phyloP scores from a whole-genome alignment of 805 yeast genomes.

The Brettanomyces bruxellensis region DNA sequence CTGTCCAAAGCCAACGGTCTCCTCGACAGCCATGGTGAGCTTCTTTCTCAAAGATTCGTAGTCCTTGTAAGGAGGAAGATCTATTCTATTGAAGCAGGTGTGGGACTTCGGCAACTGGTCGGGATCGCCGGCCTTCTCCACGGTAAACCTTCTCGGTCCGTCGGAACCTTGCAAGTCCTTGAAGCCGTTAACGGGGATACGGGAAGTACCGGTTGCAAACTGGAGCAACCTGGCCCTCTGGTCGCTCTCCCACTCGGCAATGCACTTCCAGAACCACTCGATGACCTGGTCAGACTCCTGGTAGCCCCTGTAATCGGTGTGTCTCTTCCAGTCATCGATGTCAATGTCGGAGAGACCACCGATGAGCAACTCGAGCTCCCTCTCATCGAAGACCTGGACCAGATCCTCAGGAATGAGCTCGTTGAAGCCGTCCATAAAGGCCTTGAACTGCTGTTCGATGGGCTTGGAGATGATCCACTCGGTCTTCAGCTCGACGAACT shows the following conservation, averaged over 20 bases:
- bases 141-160: conserved; percentile 98
- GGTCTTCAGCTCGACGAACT: conserved; percentile 87
- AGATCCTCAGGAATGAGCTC: conserved; percentile 96
- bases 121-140: conserved; percentile 94
- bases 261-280: conserved; percentile 98
- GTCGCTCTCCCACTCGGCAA: conserved; percentile 90
- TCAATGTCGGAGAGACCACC: conserved; percentile 99
- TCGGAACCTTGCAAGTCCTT: conserved; percentile 98
- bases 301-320: conserved; percentile 97
- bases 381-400: conserved; percentile 93
- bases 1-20: conserved; percentile 98
- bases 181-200: conserved; percentile 98
- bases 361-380: conserved; percentile 90
- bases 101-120: conserved; percentile 94
- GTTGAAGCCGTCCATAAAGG: conserved; percentile 94
- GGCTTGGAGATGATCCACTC: conserved; percentile 94
- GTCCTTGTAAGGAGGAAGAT: conserved; percentile 87
- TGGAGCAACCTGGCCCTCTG: conserved; percentile 93
- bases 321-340: conserved; percentile 98
- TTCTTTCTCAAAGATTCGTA: conserved; percentile 81
- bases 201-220: conserved; percentile 97
- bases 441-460: conserved; percentile 91
- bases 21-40: conserved; percentile 93
- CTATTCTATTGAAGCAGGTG: conserved; percentile 98
- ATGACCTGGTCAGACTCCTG: conserved; percentile 93